Base-by-base conservation (phyloP, 805 yeast genomes). In the Candida gorgasii region DNA sequence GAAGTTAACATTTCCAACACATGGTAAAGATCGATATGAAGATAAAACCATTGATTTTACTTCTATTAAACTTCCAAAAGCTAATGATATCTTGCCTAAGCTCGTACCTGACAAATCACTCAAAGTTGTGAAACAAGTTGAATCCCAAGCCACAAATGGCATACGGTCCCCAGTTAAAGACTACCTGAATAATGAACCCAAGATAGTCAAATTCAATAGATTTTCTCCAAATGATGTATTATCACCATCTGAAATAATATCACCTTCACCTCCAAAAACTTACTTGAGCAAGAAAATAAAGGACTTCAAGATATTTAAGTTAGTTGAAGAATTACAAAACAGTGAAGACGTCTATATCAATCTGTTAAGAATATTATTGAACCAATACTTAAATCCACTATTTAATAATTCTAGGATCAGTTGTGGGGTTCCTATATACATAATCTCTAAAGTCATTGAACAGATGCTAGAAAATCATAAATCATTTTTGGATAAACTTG, bases 311-410 rank as follows among this genome's bases (percentile, higher is more conserved):
- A 20, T 16, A 12, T 35, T 48, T 16, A 62, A 58, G 35, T 44
- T 63, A 1, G 48, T 74, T n/a, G 70, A 74, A 42, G 86, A 80
- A 52, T 53, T 79, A 4, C 41, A 73, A 0, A 66, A 65, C 11
- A 77, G 78, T 9, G 86, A 80, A 50, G 65, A 62, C 18, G 60
- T 59, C 1, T 80, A 76, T 50, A 55, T 78, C n/a, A 61, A 62
- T 33, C 71, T 76, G 1, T 53, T 80, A 36, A 63, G 61, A 28
- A 55, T 74, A 46, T 56, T 79, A 14, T 59, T 64, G 5, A 67
- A 63, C n/a, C 66, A 62, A 27, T 79, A 77, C 45, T 51, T 76
- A 3, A 68, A 65, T 7, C 65, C 75, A 2, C 51, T 73, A 8
- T 54, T 68, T 30, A 29, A 36, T 12, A 41, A 36, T 22, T 31